These are phyloP conservation scores for Helminthosporium solani DNA, from an alignment of 2,329 filamentous ascomycete species.

Conservation along the genomic window DNA sequence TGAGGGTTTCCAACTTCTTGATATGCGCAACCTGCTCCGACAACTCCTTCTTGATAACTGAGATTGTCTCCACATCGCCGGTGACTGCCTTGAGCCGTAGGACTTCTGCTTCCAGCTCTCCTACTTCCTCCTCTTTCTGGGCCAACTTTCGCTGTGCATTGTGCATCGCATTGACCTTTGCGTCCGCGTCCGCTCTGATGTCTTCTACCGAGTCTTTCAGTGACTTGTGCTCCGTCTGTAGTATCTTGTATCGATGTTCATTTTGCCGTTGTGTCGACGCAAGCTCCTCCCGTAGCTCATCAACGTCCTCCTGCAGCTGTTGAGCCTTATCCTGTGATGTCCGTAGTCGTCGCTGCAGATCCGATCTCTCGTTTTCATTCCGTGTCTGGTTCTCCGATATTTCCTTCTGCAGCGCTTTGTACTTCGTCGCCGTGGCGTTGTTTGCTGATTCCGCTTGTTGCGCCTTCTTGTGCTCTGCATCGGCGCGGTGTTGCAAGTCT, in stretches of 20 bases:
- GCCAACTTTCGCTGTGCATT: conserved; percentile 66
- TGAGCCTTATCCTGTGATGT: conserved; percentile 68
- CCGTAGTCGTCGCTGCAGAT: conserved; percentile 57
- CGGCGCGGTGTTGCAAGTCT: conserved; percentile 75
- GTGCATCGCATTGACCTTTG: conserved; percentile 58
- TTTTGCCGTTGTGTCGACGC: conserved; percentile 68
- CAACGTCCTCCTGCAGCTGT: conserved; percentile 74
- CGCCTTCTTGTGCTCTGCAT: conserved; percentile 75
- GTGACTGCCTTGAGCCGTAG: conserved; percentile 81
- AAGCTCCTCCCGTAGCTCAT: conserved; percentile 76
- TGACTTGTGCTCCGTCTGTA: conserved; percentile 61
- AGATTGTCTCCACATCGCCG: conserved; percentile 81
- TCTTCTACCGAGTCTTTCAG: conserved; percentile 62
- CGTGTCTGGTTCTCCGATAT: conserved; percentile 57
- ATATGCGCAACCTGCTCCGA: conserved; percentile 93
- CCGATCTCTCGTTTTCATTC: conserved; percentile 56
- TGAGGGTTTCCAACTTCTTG: conserved; percentile 75
- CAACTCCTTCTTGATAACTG: conserved; percentile 82
- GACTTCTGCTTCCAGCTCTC: conserved; percentile 77
- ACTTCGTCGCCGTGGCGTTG: conserved; percentile 55
- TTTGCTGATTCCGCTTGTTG: conserved; percentile 58
- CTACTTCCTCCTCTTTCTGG: conserved; percentile 69
- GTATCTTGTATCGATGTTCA: conserved; percentile 58
- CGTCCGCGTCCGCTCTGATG: conserved; percentile 58
- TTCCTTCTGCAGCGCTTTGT: conserved; percentile 56